Base-by-base conservation (phyloP, 805 yeast genomes). In the Clavispora vitiphila region DNA sequence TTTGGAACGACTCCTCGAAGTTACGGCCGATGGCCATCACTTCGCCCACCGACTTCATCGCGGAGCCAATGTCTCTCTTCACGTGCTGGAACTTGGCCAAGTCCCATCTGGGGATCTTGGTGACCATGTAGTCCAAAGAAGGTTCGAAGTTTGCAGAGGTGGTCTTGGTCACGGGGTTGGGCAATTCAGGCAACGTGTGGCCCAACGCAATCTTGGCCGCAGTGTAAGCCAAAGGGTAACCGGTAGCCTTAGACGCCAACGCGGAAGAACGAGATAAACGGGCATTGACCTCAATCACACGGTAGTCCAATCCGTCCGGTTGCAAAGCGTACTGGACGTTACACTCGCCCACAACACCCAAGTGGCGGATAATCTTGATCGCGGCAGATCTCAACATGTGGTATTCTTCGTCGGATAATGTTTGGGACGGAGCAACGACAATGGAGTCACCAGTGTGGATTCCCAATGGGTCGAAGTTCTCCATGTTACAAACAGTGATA, bases 341-440 rank as follows among this genome's bases (percentile, higher is more conserved):
- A 77, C 99, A 91, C 74, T 91, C 99, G 75, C 99, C 99, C 61
- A 91, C 98, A 62, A 91, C 99, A 58, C 98, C 98, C 58, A 91
- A 75, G 62, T 91, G 99, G 67, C 98, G 83, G 55, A 91, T 93
- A 49, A 91, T 96, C 51, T 91, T 93, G 54, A 93, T 93, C 36
- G 99, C 99, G 35, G 99, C 88, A 39, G 97, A 85, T 72, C 99
- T 82, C 62, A 91, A 77, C 98, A 93, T 93, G 71, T 91, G 87
- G 72, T 90, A 91, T 60, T 91, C 99, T 64, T 87, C 96, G 62
- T 91, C 98, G 15, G 96, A 85, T 50, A 91, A 72, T 34, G 99
- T 91, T 73, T 91, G 99, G 34, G 97, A 90, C 38, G 99, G 99
- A 41, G 99, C 99, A 59, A 91, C 96, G 43, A 91, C 99, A 59